Evolutionary conservation across 805 yeast species (phyloP).

Genomic region (Yarrowia osloensis): DNA sequence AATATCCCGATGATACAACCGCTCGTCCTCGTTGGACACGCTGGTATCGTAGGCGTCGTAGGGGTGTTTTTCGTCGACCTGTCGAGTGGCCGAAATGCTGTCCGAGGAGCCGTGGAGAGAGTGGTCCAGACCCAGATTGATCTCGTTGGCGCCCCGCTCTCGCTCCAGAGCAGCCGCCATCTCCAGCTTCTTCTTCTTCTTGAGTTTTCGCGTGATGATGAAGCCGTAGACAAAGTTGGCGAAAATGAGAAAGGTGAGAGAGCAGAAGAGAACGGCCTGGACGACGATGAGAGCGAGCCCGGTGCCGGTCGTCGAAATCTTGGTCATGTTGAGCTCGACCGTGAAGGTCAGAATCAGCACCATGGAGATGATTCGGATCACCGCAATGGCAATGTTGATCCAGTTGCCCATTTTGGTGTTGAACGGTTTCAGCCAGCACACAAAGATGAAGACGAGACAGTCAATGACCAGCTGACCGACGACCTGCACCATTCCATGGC

Average conservation of each 20-base stretch:
- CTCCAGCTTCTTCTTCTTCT: slow-evolving; percentile 25
- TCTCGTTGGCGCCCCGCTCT: slow-evolving; percentile 9
- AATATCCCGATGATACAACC: slow-evolving; percentile 7
- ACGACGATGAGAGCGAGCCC: slow-evolving; percentile 41
- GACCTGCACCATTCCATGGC: slow-evolving; percentile 42
- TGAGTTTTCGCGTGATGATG: slow-evolving; percentile 5
- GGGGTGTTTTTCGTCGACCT: not conserved
- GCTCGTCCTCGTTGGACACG: slow-evolving; percentile 4
- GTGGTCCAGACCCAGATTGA: slow-evolving; percentile 12
- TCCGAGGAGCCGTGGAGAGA: not conserved
- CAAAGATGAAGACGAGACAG: slow-evolving; percentile 34
- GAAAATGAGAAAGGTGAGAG: slow-evolving; percentile 38
- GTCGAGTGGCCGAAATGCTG: not conserved
- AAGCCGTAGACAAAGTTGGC: slow-evolving; percentile 29
- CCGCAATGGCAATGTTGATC: slow-evolving; percentile 39
- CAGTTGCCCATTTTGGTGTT: slow-evolving; percentile 40
- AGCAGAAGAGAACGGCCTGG: slow-evolving; percentile 39
- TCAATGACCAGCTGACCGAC: slow-evolving; percentile 43
- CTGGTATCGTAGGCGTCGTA: slow-evolving; percentile 13
- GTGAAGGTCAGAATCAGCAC: slow-evolving; percentile 40
- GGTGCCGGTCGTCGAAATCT: slow-evolving; percentile 39
- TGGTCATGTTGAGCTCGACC: slow-evolving; percentile 38
- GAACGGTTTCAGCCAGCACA: slow-evolving; percentile 39
- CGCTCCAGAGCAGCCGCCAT: slow-evolving; percentile 17
- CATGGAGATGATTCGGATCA: slow-evolving; percentile 40